Conservation (phyloP, 805 yeast species). For the Vanderwaltozyma polyspora region DNA sequence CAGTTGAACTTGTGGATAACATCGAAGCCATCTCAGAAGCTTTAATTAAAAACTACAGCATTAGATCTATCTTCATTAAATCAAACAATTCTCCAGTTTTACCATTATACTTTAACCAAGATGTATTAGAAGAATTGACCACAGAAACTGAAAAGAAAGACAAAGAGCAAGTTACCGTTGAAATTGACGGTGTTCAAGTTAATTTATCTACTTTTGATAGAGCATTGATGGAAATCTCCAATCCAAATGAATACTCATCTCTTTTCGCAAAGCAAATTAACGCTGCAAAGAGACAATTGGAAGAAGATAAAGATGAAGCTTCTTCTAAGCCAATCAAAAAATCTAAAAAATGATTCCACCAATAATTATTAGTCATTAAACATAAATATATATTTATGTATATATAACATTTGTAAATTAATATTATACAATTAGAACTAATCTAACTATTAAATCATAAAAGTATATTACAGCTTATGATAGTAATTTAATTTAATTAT, state of each 20-base stretch:
- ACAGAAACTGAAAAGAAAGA: constrained; percentile 18
- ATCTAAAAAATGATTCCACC: constrained; percentile 12
- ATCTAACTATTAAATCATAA: no score
- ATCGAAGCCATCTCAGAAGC: constrained; percentile 40
- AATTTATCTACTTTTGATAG: constrained; percentile 54
- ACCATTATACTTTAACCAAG: constrained; percentile 67
- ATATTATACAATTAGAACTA: no score
- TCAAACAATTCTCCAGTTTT: constrained; percentile 66
- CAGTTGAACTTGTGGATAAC: constrained; percentile 48
- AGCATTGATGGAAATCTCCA: constrained; percentile 75
- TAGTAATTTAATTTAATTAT: no score
- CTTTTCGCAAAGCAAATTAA: constrained; percentile 49
- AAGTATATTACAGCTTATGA: no score
- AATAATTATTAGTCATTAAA: neutral
- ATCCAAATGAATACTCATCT: constrained; percentile 54
- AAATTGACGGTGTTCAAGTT: constrained; percentile 31
- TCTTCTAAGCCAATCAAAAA: constrained; percentile 10
- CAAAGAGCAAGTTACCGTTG: constrained; percentile 17
- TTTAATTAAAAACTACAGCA: constrained; percentile 32
- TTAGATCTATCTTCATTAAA: constrained; percentile 55
- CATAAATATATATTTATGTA: no score
- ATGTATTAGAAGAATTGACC: constrained; percentile 30
- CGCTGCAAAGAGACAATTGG: constrained; percentile 26
- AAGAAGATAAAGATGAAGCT: neutral
- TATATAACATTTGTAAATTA: constrained; percentile 2